Base-by-base conservation (phyloP, 1,139 yeast genomes). In the Blastobotrys buckinghamii region DNA sequence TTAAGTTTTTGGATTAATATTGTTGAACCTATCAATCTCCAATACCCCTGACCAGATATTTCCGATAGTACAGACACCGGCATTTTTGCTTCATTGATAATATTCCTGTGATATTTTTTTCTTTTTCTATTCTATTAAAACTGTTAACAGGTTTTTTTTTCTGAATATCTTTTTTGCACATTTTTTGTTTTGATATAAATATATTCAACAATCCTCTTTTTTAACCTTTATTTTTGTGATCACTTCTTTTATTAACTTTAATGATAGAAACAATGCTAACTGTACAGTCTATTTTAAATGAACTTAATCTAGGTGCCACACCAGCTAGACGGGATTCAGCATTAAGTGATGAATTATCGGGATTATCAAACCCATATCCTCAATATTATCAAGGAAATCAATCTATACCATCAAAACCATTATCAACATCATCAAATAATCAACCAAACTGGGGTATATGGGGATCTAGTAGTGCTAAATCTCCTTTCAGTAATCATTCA, bases 241-340 rank as follows among this genome's bases (percentile, higher is more conserved):
- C n/a, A 7, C 39, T 35, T 3, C 22, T 13, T n/a, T 7, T 15
- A 10, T 15, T 7, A 36, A 3, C 13, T 7, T 22, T 7, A 22
- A 22, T 5, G 4, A 5, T 22, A 22, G 7, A 20, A 6, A 39
- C 4, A 9, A 26, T 39, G 42, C 44, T 40, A 40, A 40, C 44
- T 16, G 29, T 27, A 32, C 41, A 49, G 52, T 47, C 48, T 13
- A 45, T 50, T 47, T 32, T 50, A 26, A 50, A 50, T 42, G 52
- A 50, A 37, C 37, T 47, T 17, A 47, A 45, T 33, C 32, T 45
- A 12, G 39, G 42, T 30, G 27, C 26, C 27, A 35, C 33, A 29
- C 39, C 37, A n/a, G 19, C 38, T 29, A 5, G 47, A 30, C 47
- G 48, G 22, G 38, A 26, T 33, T 47, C 50, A 8, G 35, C 22